Conservation (phyloP, 2,329 filamentous ascomycete genomes). For the Verticillium nubilum region DNA sequence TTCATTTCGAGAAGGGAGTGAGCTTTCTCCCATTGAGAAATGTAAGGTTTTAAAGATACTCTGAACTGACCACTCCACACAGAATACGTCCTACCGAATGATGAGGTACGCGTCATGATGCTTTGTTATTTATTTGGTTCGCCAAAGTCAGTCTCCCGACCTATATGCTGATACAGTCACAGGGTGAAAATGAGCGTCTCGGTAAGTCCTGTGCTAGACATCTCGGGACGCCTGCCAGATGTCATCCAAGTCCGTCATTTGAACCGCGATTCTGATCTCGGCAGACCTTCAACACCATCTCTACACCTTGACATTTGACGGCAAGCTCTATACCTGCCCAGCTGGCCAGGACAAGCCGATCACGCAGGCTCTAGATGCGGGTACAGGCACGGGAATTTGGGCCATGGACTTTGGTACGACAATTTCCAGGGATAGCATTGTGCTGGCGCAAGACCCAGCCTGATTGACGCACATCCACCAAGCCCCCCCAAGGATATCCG, state of each 20-base stretch:
- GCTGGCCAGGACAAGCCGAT: constrained; percentile 6
- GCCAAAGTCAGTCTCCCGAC: too few relatives aligned
- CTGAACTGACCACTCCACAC: neutral
- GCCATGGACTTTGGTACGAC: constrained; percentile 36
- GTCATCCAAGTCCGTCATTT: too few relatives aligned
- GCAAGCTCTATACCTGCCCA: constrained; percentile 15
- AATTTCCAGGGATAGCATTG: constrained; percentile 1
- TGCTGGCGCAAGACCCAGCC: neutral
- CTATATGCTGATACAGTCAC: neutral
- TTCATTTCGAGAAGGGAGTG: constrained; percentile 21
- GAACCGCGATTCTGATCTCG: neutral
- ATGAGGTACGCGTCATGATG: constrained; percentile 18
- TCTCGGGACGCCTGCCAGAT: too few relatives aligned
- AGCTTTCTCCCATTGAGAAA: too few relatives aligned
- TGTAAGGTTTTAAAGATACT: neutral
- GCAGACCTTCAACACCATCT: constrained; percentile 17
- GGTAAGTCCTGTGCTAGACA: too few relatives aligned
- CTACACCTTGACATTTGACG: constrained; percentile 18
- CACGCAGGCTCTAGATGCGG: constrained; percentile 33
- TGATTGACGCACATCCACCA: neutral
- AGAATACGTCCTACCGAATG: constrained; percentile 20
- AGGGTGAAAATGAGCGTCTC: neutral
- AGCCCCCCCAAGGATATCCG: neutral
- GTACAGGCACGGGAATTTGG: constrained; percentile 43
- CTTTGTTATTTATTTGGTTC: too few relatives aligned